These are phyloP conservation scores for Malus domestica DNA, from an alignment of 306 rosid genomes.

Conservation along the genomic window ASM211411v1 NC_041798.1:36693001-36693500, in stretches of 20 bases:
- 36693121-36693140: slow-evolving; percentile 38
- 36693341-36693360: slow-evolving; percentile 20
- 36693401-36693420: slow-evolving; percentile 19
- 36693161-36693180: slow-evolving; percentile 22
- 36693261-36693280: slow-evolving; percentile 15
- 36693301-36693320: slow-evolving; percentile 27
- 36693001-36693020: slow-evolving; percentile 90
- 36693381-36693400: slow-evolving; percentile 14
- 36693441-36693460: slow-evolving; percentile 18
- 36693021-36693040: slow-evolving; percentile 97
- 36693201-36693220: slow-evolving; percentile 5
- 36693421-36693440: slow-evolving; percentile 7
- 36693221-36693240: slow-evolving; percentile 17
- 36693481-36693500: slow-evolving; percentile 17
- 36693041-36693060: slow-evolving; percentile 79
- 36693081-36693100: slow-evolving; percentile 35
- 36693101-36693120: slow-evolving; percentile 37
- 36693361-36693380: slow-evolving; percentile 13
- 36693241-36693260: slow-evolving; percentile 33
- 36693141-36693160: slow-evolving; percentile 18
- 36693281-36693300: slow-evolving; percentile 26
- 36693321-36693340: slow-evolving; percentile 14
- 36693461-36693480: slow-evolving; percentile 15
- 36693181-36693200: slow-evolving; percentile 12
- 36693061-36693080: slow-evolving; percentile 75